These are phyloP conservation scores for Exsudoporus floridanus DNA, from an alignment of 1,284 basidiomycete genomes.

Conservation along the genomic window DNA sequence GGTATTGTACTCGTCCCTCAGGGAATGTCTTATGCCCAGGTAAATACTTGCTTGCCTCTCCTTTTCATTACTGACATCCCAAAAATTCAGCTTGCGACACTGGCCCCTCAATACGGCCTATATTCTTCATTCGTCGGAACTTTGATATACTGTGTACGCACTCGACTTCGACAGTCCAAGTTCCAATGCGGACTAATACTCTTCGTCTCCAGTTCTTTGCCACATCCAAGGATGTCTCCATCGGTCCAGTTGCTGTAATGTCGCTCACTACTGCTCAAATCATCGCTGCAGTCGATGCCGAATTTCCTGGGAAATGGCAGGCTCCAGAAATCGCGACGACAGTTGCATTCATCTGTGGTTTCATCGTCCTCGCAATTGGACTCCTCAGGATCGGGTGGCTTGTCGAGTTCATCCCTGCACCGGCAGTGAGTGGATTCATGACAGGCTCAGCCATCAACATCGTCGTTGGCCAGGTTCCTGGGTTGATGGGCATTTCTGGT, in stretches of 20 bases:
- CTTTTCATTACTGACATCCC: not conserved
- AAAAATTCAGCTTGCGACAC: constrained; percentile 75
- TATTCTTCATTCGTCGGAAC: constrained; percentile 96
- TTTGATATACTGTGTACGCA: constrained; percentile 72
- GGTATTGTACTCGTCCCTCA: constrained; percentile 92
- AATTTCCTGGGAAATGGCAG: constrained; percentile 55
- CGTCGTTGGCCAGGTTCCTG: constrained; percentile 81
- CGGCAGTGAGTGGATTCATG: constrained; percentile 93
- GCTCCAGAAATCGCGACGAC: constrained; percentile 81
- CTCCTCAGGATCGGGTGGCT: constrained; percentile 93
- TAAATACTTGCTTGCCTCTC: constrained; percentile 25
- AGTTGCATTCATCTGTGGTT: constrained; percentile 87
- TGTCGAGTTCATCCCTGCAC: constrained; percentile 91
- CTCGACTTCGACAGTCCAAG: constrained; percentile 23
- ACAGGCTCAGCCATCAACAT: constrained; percentile 91
- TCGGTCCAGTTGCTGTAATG: constrained; percentile 98
- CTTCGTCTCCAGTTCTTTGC: constrained; percentile 68
- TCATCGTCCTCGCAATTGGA: constrained; percentile 91
- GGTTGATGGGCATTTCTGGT: constrained; percentile 79
- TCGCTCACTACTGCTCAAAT: constrained; percentile 87
- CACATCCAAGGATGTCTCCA: constrained; percentile 93
- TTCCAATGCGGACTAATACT: constrained; percentile 7
- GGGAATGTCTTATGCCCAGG: constrained; percentile 79
- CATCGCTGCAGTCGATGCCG: constrained; percentile 61
- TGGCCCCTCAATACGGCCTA: constrained; percentile 86